Conservation (phyloP, 2,329 filamentous ascomycete species). For the Penicillium concentricum region DNA sequence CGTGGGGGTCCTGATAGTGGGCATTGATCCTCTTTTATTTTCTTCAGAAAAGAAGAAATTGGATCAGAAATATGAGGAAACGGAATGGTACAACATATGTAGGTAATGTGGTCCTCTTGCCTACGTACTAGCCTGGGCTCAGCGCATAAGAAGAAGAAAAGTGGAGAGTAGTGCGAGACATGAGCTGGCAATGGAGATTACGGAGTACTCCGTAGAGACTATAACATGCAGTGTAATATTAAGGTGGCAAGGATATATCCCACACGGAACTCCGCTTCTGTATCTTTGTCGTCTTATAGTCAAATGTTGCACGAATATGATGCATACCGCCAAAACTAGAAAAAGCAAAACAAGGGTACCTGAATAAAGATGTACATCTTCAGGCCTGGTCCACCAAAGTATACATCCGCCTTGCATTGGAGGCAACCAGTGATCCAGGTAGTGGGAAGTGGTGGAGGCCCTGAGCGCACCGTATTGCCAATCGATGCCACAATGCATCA, state of each 20-base stretch:
- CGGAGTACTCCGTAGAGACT: background rate
- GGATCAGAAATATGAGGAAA: background rate
- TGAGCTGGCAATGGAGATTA: background rate
- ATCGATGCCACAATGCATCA: background rate
- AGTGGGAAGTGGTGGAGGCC: slow-evolving; percentile 13
- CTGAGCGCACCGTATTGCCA: background rate
- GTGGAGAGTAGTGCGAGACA: background rate
- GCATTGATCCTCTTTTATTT: background rate
- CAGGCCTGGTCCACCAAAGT: background rate
- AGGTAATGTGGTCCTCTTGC: background rate
- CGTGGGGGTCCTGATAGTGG: background rate
- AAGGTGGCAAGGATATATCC: background rate
- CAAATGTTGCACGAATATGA: background rate
- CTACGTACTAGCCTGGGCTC: background rate
- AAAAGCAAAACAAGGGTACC: slow-evolving; percentile 14
- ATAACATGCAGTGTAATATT: background rate
- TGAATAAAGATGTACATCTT: slow-evolving; percentile 16
- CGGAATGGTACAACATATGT: background rate
- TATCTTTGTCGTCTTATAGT: background rate
- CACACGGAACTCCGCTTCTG: background rate
- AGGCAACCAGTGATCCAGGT: slow-evolving; percentile 21
- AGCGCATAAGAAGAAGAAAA: background rate
- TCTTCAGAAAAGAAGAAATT: background rate
- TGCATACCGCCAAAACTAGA: slow-evolving; percentile 5
- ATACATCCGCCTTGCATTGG: slow-evolving; percentile 25